These are phyloP conservation scores for Volvariella volvacea DNA, from an alignment of 1,284 basidiomycete genomes.

Conservation along the genomic window DNA sequence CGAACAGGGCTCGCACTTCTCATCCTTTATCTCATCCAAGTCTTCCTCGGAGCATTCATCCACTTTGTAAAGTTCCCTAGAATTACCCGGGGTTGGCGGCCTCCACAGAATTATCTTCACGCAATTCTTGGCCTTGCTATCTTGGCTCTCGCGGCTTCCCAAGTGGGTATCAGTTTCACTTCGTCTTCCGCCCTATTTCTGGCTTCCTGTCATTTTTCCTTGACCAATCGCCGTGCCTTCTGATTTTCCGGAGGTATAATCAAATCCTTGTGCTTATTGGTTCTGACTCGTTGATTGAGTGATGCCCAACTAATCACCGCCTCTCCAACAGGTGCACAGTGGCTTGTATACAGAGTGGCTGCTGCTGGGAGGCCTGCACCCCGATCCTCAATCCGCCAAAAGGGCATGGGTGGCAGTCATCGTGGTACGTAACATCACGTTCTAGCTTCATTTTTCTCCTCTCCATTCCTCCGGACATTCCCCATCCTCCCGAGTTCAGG, in stretches of 20 bases:
- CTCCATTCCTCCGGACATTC: too few relatives aligned
- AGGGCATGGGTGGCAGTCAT: conserved; percentile 43
- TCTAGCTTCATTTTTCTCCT: background rate
- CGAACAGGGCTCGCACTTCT: conserved; percentile 51
- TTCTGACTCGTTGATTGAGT: background rate
- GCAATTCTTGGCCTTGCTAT: conserved; percentile 37
- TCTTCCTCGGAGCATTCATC: conserved; percentile 41
- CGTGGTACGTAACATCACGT: conserved; percentile 26
- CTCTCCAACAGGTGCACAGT: conserved; percentile 32
- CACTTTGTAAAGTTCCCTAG: conserved; percentile 43
- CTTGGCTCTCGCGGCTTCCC: conserved; percentile 38
- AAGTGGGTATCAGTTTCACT: conserved; percentile 23
- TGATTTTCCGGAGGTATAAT: too few relatives aligned
- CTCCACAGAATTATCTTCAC: conserved; percentile 45
- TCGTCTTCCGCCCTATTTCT: background rate
- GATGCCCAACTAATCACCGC: background rate
- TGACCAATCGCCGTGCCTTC: too few relatives aligned
- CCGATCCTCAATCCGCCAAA: conserved; percentile 34
- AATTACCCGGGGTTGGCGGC: conserved; percentile 30
- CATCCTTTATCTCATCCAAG: conserved; percentile 48
- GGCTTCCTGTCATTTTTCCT: too few relatives aligned
- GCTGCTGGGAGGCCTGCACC: conserved; percentile 27
- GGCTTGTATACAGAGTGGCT: conserved; percentile 42
- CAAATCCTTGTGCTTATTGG: background rate
- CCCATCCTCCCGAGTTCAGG: too few relatives aligned